These are phyloP conservation scores for Diaporthe citriasiana DNA, from an alignment of 2,329 filamentous ascomycete species.

Conservation along the genomic window DNA sequence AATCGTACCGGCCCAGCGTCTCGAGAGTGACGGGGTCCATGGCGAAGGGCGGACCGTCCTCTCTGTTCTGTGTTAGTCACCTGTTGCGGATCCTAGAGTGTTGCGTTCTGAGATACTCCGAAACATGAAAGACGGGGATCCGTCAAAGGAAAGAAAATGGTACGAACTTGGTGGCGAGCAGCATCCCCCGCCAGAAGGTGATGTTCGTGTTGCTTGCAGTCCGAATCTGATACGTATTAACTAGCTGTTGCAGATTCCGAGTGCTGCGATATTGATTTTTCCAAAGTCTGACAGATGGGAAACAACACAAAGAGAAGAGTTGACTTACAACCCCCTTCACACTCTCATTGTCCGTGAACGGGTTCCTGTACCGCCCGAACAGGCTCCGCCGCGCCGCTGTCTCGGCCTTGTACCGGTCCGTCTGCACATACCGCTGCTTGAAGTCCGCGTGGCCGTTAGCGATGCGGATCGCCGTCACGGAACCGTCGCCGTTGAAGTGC, in stretches of 20 bases:
- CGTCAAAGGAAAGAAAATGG: too few relatives aligned
- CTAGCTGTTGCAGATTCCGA: too few relatives aligned
- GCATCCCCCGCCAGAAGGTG: conserved; percentile 68
- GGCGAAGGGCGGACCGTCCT: conserved; percentile 64
- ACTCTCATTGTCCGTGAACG: conserved; percentile 68
- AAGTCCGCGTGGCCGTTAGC: conserved; percentile 57
- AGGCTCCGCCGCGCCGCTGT: conserved; percentile 53
- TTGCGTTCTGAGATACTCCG: too few relatives aligned
- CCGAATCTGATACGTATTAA: too few relatives aligned
- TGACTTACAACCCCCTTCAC: conserved; percentile 69
- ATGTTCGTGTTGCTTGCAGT: conserved; percentile 73
- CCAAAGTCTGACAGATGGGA: too few relatives aligned
- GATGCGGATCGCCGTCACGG: conserved; percentile 58
- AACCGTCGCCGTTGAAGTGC: conserved; percentile 55
- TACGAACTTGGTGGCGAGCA: conserved; percentile 70
- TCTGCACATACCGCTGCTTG: conserved; percentile 59
- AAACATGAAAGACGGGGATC: too few relatives aligned
- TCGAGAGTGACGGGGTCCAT: conserved; percentile 65
- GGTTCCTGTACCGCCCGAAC: conserved; percentile 71
- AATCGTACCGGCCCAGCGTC: conserved; percentile 65
- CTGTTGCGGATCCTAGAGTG: too few relatives aligned
- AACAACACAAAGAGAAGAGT: too few relatives aligned
- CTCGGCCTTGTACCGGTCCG: conserved; percentile 52
- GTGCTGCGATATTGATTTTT: too few relatives aligned
- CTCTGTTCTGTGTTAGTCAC: not conserved